Evolutionary conservation across 1,284 basidiomycete species (phyloP).

Genomic region (Cystobasidium slooffiae): DNA sequence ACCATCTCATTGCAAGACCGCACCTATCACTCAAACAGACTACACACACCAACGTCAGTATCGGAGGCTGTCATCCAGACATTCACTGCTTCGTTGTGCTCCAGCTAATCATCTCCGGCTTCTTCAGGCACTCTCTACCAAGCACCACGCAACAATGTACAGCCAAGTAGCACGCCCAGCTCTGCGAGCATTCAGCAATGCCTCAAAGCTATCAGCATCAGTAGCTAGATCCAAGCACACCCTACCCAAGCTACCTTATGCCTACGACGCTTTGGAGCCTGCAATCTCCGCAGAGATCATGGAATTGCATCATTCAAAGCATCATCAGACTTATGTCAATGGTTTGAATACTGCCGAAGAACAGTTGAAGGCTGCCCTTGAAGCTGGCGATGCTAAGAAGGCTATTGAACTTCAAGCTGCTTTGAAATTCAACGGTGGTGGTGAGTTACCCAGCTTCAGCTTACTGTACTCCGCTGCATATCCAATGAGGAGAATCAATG

Average conservation of each 20-base stretch:
- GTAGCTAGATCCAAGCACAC: slow-evolving; percentile 56
- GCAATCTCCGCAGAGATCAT: slow-evolving; percentile 80
- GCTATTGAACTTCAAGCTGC: slow-evolving; percentile 83
- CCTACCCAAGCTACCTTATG: slow-evolving; percentile 86
- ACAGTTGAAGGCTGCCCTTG: slow-evolving; percentile 68
- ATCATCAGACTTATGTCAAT: slow-evolving; percentile 91
- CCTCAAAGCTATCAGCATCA: slow-evolving; percentile 16
- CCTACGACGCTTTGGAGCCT: slow-evolving; percentile 82
- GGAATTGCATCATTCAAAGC: slow-evolving; percentile 89
- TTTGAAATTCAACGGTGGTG: slow-evolving; percentile 89
- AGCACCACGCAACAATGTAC: slow-evolving; percentile 11
- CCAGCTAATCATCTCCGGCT: not conserved
- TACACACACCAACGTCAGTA: too few relatives aligned
- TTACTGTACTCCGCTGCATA: slow-evolving; percentile 69
- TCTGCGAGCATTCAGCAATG: slow-evolving; percentile 21
- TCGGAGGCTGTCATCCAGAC: too few relatives aligned
- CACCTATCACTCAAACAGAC: too few relatives aligned
- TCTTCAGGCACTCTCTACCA: not conserved
- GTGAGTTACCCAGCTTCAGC: slow-evolving; percentile 59
- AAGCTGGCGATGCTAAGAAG: slow-evolving; percentile 71
- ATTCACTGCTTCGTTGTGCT: too few relatives aligned
- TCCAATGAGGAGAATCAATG: slow-evolving; percentile 57
- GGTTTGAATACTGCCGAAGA: slow-evolving; percentile 90
- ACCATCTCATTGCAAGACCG: too few relatives aligned
- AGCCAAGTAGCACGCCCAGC: slow-evolving; percentile 24